Base-by-base conservation (phyloP, 371 early-diverging fungal species). In the Batrachochytrium dendrobatidis region DNA sequence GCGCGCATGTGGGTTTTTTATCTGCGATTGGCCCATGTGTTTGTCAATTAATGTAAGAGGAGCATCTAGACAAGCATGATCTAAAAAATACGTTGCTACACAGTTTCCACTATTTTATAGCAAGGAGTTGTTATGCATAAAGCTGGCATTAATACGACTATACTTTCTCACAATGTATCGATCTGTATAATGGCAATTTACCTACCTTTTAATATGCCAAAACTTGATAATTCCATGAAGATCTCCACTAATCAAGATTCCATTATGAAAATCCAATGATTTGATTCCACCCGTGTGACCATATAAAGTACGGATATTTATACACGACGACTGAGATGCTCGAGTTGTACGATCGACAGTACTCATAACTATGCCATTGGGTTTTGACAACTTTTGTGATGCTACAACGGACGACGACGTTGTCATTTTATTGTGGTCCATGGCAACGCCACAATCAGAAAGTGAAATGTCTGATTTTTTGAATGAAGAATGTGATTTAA, bases 261-360 rank as follows among this genome's bases (percentile, higher is more conserved):
- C 20, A 7, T 5, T n/a, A 20, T 25, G 28, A 34, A 66, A 60
- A 56, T 59, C 67, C 8, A 66, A 18, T 26, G 63, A 62, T 26
- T 66, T 66, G 15, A 66, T 52, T 24, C 54, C 63, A 15, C 59
- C 34, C 18, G 50, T 44, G 44, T 67, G 67, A 3, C 67, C 67
- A 30, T 24, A 33, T 18, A 67, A 49, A 1, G 58, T 59, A 15
- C 67, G 64, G 51, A 63, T 22, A 25, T 33, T 15, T 12, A 10
- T 34, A 20, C 30, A 20, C 39, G 52, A 15, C 22, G 20, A 15
- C 39, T 39, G 39, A 39, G 39, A 15, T 39, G 39, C 15, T 39
- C 15, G 15, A 39, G 39, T 39, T 15, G 15, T 20, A 39, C 15
- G 39, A 15, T 39, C 39, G 39, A 20, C 20, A 15, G 39, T 15